Evolutionary conservation across 176 grass and related monocot species (phyloP).

Genomic region (Carex myosuroides): DNA sequence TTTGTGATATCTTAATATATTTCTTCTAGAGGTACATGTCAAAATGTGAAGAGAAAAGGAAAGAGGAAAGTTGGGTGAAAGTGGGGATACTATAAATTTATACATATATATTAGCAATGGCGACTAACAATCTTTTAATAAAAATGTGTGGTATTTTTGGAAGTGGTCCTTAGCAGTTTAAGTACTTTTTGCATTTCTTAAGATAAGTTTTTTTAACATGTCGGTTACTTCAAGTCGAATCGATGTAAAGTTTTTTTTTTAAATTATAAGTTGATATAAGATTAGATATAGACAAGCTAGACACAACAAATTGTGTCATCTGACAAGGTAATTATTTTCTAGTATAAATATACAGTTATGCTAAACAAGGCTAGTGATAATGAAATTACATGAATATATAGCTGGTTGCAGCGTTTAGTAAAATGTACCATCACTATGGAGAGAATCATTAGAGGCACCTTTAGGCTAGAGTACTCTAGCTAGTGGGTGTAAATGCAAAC

Average conservation of each 20-base stretch:
- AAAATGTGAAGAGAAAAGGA: constrained; percentile 9
- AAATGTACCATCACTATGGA: neutral
- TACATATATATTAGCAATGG: constrained; percentile 1
- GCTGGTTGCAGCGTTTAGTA: neutral
- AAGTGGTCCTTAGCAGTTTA: neutral
- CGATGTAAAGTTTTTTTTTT: neutral
- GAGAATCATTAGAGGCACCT: neutral
- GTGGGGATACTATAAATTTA: constrained; percentile 12
- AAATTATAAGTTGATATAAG: neutral
- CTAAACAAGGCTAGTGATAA: neutral
- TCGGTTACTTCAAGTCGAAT: neutral
- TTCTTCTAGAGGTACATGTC: neutral
- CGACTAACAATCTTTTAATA: neutral
- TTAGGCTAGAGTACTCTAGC: neutral
- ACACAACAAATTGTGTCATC: neutral
- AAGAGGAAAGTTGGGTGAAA: constrained; percentile 20
- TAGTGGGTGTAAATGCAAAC: neutral
- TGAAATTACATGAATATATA: neutral
- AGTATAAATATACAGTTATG: neutral
- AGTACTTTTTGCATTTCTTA: neutral
- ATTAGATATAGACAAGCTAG: neutral
- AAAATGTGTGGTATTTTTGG: neutral
- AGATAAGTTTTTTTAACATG: neutral
- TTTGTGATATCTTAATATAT: neutral
- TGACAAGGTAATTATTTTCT: neutral